These are phyloP conservation scores for Macrophomina phaseolina DNA, from an alignment of 2,329 filamentous ascomycete genomes.

Conservation along the genomic window DNA sequence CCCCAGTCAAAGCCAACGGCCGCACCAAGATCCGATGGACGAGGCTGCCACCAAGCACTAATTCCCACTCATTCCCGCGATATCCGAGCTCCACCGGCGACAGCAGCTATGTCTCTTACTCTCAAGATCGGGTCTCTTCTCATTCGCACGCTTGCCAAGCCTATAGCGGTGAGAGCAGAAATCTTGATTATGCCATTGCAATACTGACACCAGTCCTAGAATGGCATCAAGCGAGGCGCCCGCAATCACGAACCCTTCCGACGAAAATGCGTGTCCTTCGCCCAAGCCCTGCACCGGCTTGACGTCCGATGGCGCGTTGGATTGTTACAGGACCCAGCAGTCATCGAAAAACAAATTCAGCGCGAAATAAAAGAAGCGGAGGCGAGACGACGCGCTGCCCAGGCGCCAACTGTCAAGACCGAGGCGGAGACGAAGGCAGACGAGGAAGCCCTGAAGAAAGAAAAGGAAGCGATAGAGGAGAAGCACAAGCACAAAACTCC, in stretches of 20 bases:
- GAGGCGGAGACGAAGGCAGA: slow-evolving; percentile 64
- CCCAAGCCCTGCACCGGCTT: slow-evolving; percentile 67
- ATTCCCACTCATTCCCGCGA: neutral
- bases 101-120: slow-evolving; percentile 64
- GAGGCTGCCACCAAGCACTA: neutral
- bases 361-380: slow-evolving; percentile 62
- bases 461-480: slow-evolving; percentile 56
- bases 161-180: slow-evolving; percentile 63
- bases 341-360: slow-evolving; percentile 58
- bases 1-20: neutral
- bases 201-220: slow-evolving; percentile 50
- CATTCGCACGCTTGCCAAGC: slow-evolving; percentile 70
- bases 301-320: slow-evolving; percentile 73
- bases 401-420: slow-evolving; percentile 65
- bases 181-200: neutral
- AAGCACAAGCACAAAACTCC: slow-evolving; percentile 44
- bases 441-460: slow-evolving; percentile 54
- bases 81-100: neutral
- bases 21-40: neutral
- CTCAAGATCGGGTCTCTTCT: slow-evolving; percentile 70
- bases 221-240: slow-evolving; percentile 70
- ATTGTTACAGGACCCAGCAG: slow-evolving; percentile 65
- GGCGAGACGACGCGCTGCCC: slow-evolving; percentile 49
- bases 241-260: slow-evolving; percentile 72
- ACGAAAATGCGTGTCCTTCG: slow-evolving; percentile 64